phyloP scores from a whole-genome alignment of 2,329 filamentous ascomycete genomes.

The Sporothrix dimorphospora region DNA sequence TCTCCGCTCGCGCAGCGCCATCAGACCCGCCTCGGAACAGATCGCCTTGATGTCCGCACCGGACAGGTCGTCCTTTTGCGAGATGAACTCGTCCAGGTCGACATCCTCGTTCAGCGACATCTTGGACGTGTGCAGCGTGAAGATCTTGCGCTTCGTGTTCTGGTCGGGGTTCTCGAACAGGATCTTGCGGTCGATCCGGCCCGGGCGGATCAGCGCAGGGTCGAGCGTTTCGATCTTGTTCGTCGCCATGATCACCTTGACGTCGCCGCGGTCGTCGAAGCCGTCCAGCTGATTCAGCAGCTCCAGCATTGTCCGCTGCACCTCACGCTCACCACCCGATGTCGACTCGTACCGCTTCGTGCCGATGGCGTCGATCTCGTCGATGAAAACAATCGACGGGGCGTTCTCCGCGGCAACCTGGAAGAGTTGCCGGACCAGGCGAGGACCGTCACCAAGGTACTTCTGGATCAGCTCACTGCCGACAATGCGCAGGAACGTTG shows the following conservation, averaged over 20 bases:
- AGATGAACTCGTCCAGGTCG: constrained; percentile 98
- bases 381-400: constrained; percentile 97
- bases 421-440: constrained; percentile 94
- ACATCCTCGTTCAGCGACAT: constrained; percentile 97
- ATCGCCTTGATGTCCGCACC: constrained; percentile 99
- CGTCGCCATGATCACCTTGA: constrained; percentile 99
- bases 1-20: constrained; percentile 89
- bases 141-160: constrained; percentile 97
- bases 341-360: constrained; percentile 99
- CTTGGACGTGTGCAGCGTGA: constrained; percentile 96
- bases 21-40: constrained; percentile 92
- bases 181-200: constrained; percentile 98
- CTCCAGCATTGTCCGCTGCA: constrained; percentile 98
- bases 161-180: constrained; percentile 71
- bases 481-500: constrained; percentile 95
- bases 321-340: constrained; percentile 93
- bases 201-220: constrained; percentile 91
- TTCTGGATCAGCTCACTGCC: constrained; percentile 98
- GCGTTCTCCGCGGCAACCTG: constrained; percentile 95
- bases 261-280: constrained; percentile 97
- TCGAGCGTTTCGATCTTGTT: constrained; percentile 99
- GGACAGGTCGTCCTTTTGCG: constrained; percentile 94
- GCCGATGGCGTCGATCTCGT: constrained; percentile 98
- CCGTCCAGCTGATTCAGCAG: constrained; percentile 97
- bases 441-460: constrained; percentile 93